phyloP scores from a whole-genome alignment of 2,329 filamentous ascomycete genomes.

The Ceratocystis huliohia region DNA sequence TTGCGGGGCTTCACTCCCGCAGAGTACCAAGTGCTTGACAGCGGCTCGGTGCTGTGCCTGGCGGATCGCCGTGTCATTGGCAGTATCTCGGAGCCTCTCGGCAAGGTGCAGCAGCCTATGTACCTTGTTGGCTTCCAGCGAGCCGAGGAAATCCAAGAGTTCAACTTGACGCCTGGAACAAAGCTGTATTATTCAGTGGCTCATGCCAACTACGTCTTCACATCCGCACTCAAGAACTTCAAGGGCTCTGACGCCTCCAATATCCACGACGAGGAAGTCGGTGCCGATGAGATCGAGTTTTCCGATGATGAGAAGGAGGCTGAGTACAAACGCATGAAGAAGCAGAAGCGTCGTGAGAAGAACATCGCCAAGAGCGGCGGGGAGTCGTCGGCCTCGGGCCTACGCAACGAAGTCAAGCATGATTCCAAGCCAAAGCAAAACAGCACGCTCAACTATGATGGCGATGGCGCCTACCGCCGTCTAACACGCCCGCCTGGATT shows the following conservation, averaged over 20 bases:
- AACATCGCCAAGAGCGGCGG: constrained; percentile 27
- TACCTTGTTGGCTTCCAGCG: constrained; percentile 71
- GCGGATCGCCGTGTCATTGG: constrained; percentile 66
- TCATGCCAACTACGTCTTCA: constrained; percentile 77
- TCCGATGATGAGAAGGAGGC: constrained; percentile 93
- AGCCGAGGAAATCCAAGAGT: constrained; percentile 51
- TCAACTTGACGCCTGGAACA: constrained; percentile 55
- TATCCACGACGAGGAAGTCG: constrained; percentile 82
- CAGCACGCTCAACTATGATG: constrained; percentile 51
- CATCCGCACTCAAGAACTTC: constrained; percentile 59
- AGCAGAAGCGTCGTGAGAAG: constrained; percentile 48
- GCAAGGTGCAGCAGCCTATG: constrained; percentile 70
- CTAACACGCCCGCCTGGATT: constrained; percentile 55
- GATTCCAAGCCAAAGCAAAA: constrained; percentile 31
- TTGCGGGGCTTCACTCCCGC: constrained; percentile 68
- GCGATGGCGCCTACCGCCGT: constrained; percentile 60
- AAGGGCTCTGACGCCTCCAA: constrained; percentile 95
- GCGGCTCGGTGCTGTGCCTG: constrained; percentile 70
- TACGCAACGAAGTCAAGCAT: constrained; percentile 28
- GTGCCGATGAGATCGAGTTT: constrained; percentile 79
- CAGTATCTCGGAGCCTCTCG: constrained; percentile 71
- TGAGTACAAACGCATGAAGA: constrained; percentile 58
- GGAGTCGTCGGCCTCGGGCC: constrained; percentile 23
- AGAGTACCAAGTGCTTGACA: constrained; percentile 73
- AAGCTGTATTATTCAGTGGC: constrained; percentile 65